A percentile compares a stretch with the other conserved stretches of the same genome.
Conservation (phyloP, 2,329 filamentous ascomycete genomes). For the Pestalotiopsis fici region DNA sequence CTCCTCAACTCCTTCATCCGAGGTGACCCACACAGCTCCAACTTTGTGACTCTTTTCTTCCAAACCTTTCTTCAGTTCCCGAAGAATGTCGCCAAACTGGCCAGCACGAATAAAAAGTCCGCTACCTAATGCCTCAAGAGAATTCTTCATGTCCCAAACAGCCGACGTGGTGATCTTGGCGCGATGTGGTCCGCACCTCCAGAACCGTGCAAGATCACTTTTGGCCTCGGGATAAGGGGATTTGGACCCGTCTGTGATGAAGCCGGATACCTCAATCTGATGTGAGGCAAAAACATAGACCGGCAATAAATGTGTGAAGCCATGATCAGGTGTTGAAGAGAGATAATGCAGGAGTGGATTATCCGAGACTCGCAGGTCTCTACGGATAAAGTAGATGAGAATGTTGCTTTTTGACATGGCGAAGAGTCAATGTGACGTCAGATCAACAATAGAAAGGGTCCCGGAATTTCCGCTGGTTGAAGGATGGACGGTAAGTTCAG, state of each 20-base stretch:
- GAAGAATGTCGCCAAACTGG: conserved; percentile 57
- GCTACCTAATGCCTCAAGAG: conserved; percentile 59
- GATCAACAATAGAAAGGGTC: background rate
- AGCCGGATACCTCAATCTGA: conserved; percentile 75
- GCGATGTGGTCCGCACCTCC: conserved; percentile 73
- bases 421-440: background rate
- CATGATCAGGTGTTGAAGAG: conserved; percentile 47
- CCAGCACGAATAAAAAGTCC: conserved; percentile 67
- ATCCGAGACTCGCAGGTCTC: conserved; percentile 72
- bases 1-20: conserved; percentile 71
- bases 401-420: conserved; percentile 44
- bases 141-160: conserved; percentile 70
- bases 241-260: conserved; percentile 54
- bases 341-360: conserved; percentile 71
- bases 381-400: conserved; percentile 71
- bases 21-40: conserved; percentile 72
- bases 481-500: background rate
- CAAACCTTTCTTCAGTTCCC: conserved; percentile 54
- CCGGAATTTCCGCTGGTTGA: background rate
- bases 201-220: conserved; percentile 66
- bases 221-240: conserved; percentile 71
- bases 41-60: conserved; percentile 46
- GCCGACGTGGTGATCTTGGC: conserved; percentile 72
- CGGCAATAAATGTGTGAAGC: conserved; percentile 70
- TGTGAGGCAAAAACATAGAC: conserved; percentile 69